Percentiles rank a stretch among this genome's conserved stretches.
Evolutionary conservation across 2,329 filamentous ascomycete genomes (phyloP).

Genomic region (Trichoderma sp.): DNA sequence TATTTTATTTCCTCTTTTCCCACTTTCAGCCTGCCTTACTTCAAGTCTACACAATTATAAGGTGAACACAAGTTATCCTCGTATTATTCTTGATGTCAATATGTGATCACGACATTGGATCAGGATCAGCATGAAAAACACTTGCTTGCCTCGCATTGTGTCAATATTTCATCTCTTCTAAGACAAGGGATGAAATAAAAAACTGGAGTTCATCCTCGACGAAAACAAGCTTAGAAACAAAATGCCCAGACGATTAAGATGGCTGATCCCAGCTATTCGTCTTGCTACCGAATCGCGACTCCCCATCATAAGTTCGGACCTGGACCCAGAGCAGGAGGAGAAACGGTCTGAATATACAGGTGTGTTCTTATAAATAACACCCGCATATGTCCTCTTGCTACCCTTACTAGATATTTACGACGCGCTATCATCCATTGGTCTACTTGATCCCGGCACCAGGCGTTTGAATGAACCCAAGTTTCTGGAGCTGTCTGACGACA

Average conservation of each 20-base stretch:
- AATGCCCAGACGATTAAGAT: conserved; percentile 7
- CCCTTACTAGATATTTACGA: conserved; percentile 5
- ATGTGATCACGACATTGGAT: too few species aligned
- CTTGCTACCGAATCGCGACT: conserved; percentile 1
- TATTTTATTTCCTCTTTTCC: not conserved
- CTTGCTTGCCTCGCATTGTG: not conserved
- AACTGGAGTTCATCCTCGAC: not conserved
- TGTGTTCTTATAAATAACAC: not conserved
- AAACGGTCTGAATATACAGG: not conserved
- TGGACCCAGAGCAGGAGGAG: conserved; percentile 3
- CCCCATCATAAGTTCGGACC: not conserved
- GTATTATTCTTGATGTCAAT: too few species aligned
- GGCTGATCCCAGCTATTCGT: conserved; percentile 7
- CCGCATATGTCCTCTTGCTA: not conserved
- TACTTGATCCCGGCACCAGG: not conserved
- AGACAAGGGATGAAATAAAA: not conserved
- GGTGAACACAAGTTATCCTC: too few species aligned
- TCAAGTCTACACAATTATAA: too few species aligned
- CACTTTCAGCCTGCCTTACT: not conserved
- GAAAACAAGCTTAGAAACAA: not conserved
- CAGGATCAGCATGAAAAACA: not conserved
- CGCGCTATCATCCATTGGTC: not conserved
- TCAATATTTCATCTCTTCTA: not conserved
- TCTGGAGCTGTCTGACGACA: conserved; percentile 46
- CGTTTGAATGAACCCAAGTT: conserved; percentile 29